phyloP scores from a whole-genome alignment of 371 early-diverging fungal genomes.

The Mucor irregularis region DNA sequence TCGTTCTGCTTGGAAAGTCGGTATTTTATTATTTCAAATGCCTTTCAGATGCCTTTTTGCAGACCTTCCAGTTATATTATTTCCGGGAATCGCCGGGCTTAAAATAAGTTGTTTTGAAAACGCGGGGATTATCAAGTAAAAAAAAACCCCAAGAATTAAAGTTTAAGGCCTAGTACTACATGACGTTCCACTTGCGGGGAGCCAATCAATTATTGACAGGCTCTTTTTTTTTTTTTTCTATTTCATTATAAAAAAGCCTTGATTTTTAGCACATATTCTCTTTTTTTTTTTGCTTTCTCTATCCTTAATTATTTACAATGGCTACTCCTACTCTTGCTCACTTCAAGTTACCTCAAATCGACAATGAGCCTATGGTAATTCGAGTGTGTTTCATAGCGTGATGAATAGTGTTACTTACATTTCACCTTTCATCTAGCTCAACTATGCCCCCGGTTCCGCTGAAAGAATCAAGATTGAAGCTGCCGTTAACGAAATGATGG shows the following conservation, averaged over 20 bases:
- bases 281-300: not conserved
- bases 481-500: constrained; percentile 78
- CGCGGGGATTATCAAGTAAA: constrained; percentile 3
- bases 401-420: too few species aligned
- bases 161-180: not conserved
- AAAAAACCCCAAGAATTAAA: too few species aligned
- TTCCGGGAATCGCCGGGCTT: constrained; percentile 18
- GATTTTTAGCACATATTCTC: not conserved
- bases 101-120: constrained; percentile 6
- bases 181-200: not conserved
- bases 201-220: constrained; percentile 13
- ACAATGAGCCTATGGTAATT: constrained; percentile 91
- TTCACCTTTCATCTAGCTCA: constrained; percentile 44
- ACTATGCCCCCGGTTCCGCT: constrained; percentile 79
- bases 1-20: too few species aligned
- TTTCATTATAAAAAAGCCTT: too few species aligned
- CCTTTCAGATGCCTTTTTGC: constrained; percentile 14
- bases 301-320: constrained; percentile 1
- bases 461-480: constrained; percentile 77
- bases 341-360: constrained; percentile 80
- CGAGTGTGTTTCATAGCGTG: too few species aligned
- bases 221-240: not conserved
- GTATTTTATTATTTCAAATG: constrained; percentile 9
- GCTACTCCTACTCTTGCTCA: constrained; percentile 62
- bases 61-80: constrained; percentile 1